These are phyloP conservation scores for Beauveria varroae DNA, from an alignment of 2,329 filamentous ascomycete species.

Conservation along the genomic window DNA sequence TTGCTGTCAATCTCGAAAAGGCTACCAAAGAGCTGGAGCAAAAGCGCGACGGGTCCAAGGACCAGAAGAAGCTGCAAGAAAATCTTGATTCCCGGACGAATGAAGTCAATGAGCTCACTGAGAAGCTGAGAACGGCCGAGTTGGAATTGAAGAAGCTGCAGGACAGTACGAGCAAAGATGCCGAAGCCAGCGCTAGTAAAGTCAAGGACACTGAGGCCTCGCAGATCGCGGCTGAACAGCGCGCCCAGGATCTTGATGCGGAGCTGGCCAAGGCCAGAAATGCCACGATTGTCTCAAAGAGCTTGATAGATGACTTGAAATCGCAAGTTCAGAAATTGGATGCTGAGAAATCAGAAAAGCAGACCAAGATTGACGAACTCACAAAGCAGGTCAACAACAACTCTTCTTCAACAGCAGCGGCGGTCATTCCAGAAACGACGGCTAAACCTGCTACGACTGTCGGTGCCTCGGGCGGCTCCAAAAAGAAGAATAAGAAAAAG, in stretches of 20 bases:
- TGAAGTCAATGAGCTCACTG: slow-evolving; percentile 43
- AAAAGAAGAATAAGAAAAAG: slow-evolving; percentile 67
- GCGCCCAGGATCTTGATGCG: slow-evolving; percentile 30
- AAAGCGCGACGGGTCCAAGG: slow-evolving; percentile 31
- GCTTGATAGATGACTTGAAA: slow-evolving; percentile 30
- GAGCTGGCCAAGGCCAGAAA: slow-evolving; percentile 32
- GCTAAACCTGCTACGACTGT: slow-evolving; percentile 14
- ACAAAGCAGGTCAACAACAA: slow-evolving; percentile 34
- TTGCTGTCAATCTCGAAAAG: slow-evolving; percentile 60
- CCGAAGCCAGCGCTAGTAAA: slow-evolving; percentile 23
- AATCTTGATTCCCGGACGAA: slow-evolving; percentile 40
- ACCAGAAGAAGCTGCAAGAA: slow-evolving; percentile 39
- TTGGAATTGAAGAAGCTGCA: slow-evolving; percentile 38
- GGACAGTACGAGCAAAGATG: slow-evolving; percentile 26
- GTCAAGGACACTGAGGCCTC: slow-evolving; percentile 29
- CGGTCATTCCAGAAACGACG: slow-evolving; percentile 11
- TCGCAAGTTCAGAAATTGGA: slow-evolving; percentile 30
- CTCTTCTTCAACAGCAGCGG: slow-evolving; percentile 18
- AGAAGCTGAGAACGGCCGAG: slow-evolving; percentile 37
- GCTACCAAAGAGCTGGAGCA: slow-evolving; percentile 56
- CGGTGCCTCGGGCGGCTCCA: slow-evolving; percentile 20
- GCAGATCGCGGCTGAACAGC: slow-evolving; percentile 28
- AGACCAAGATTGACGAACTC: slow-evolving; percentile 31
- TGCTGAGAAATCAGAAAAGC: slow-evolving; percentile 24
- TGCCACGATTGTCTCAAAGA: slow-evolving; percentile 34